Base-by-base conservation (phyloP, 352 stramenopile genomes). In the Phytophthora sojae region DNA sequence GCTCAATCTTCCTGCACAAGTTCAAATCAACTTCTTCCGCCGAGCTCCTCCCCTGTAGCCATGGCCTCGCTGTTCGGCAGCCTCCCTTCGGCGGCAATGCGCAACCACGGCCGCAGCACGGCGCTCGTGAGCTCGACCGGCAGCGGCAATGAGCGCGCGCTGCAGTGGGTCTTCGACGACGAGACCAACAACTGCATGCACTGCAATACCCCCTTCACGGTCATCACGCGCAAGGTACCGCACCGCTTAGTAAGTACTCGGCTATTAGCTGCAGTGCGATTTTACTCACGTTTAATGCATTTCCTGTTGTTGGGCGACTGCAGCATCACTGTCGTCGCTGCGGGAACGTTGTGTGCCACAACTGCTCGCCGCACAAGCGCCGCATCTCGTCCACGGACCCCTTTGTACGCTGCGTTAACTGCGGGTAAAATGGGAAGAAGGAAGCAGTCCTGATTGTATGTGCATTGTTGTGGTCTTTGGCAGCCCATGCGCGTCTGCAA, bases 401-500 rank as follows among this genome's bases (percentile, higher is more conserved):
- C 5, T 94, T 96, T 61, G 88, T 96, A 82, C 53, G 88, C 79
- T 7, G 42, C 25, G 37, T 25, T 15, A 42, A 59, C 49, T 59
- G 47, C 12, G 63, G 14, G 45, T 21, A 1, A 14, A 29, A 29
- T 45, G 15, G 35, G 35, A n/a, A 6, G 8, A 1, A 30, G 4
- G 50, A 42, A 1, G 29, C 14, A 42, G 9, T 67, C 15, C 64
- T 64, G n/a, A 66, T 26, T 61, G 35, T 42, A 30, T 74, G n/a
- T 32, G 29, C 52, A 26, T 12, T 67, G 35, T 37, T 32, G 42
- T 12, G 42, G 42, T 19, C 14, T 57, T 66, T 63, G 49, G 21
- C 52, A 96, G 88, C 88, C 88, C 0, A 94, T 96, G 85, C 79
- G 88, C 26, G 88, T 96, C n/a, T 96, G 88, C 67, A 96, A 96